Evolutionary conservation across 257 asterid genomes (phyloP).

Genomic region (Nyctanthes arbortristis): DNA sequence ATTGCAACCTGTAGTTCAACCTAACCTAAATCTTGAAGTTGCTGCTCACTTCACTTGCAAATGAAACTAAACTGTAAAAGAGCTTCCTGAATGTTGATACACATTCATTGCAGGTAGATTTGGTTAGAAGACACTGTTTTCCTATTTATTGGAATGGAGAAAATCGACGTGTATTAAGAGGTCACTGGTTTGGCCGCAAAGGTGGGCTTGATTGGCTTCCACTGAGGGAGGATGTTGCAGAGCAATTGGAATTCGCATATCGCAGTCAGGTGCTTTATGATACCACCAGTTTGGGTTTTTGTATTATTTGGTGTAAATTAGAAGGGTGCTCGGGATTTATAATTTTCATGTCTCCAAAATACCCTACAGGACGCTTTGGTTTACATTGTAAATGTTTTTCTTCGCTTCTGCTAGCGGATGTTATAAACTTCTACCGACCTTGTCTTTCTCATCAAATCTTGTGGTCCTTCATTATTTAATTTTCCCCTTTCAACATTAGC

Average conservation of each 20-base stretch:
- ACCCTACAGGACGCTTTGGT: not conserved
- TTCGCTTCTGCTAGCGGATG: not conserved
- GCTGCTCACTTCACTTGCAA: not conserved
- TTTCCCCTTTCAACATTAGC: too few species aligned
- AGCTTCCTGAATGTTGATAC: not conserved
- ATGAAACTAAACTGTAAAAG: not conserved
- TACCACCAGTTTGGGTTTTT: slow-evolving; percentile 2
- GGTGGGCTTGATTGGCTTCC: slow-evolving; percentile 98
- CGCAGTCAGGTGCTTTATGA: slow-evolving; percentile 46
- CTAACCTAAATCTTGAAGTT: not conserved
- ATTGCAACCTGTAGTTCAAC: not conserved
- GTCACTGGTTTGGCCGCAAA: slow-evolving; percentile 98
- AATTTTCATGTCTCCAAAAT: not conserved
- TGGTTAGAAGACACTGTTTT: slow-evolving; percentile 88
- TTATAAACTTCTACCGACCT: slow-evolving; percentile 2
- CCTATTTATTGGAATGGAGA: slow-evolving; percentile 99
- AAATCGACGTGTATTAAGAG: slow-evolving; percentile 84
- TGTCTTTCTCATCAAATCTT: not conserved
- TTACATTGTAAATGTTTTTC: not conserved
- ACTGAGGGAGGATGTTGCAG: slow-evolving; percentile 90
- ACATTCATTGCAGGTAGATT: slow-evolving; percentile 68
- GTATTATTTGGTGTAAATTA: not conserved
- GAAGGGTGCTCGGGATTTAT: not conserved
- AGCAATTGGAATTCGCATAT: slow-evolving; percentile 95
- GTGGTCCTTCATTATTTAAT: not conserved